Base-by-base conservation (phyloP, 1,284 basidiomycete species). In the Leccinum subrobustum region DNA sequence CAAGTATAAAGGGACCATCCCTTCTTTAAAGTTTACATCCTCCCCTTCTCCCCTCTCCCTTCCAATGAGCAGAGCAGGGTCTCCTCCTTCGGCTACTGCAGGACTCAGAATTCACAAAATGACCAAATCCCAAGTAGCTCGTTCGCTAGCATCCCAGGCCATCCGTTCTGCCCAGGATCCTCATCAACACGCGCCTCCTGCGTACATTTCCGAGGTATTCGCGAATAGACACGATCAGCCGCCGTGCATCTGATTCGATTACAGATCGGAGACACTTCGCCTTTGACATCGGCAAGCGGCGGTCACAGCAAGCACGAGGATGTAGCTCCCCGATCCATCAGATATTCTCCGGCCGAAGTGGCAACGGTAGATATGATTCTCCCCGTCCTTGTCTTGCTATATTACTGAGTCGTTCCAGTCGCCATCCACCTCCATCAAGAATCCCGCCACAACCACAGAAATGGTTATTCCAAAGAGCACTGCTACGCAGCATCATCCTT, bases 1-100 rank as follows among this genome's bases (percentile, higher is more conserved):
- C 54, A 55, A 55, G 66, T 73, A 67, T 74, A 73, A 72, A 73
- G 59, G 27, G 54, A 31, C 42, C 20, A 33, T 50, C 58, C 33
- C 14, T 23, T 27, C 42, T 57, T n/a, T 53, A n/a, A 27, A 31
- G 50, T 55, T 57, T 23, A n/a, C 18, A 47, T 12, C 44, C 11
- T 12, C 44, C 18, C 42, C 44, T 12, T 20, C 44, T 44, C 48
- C 53, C 47, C 53, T 42, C 29, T 60, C 48, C 47, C 11, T 48
- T n/a, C 29, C 48, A 33, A 70, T 72, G 64, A 61, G 56, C 64
- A 39, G 56, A 31, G 25, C 52, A 16, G 48, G 23, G 44, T 54
- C 42, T 12, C 42, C 42, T 44, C 42, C 42, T 44, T 20, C 42
- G 4, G 33, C 54, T 56, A 52, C n/a, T 6, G 18, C 42, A 44